phyloP scores from a whole-genome alignment of 768 basidiomycete genomes.

The Mycena alexandri region DNA sequence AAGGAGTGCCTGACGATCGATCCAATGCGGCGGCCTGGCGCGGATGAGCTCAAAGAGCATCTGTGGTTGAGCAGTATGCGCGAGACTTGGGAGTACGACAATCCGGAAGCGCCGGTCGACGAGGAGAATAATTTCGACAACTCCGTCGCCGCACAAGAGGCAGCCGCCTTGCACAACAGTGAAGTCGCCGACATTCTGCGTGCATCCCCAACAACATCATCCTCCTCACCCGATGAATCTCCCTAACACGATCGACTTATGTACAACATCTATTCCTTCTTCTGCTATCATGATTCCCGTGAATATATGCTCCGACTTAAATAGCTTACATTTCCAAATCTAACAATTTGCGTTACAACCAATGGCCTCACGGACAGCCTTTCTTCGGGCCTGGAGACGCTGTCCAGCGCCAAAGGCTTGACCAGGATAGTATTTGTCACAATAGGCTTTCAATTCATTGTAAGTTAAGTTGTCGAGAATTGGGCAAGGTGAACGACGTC shows the following conservation, averaged over 20 bases:
- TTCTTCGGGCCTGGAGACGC: too few relatives aligned
- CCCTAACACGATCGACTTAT: conserved; percentile 12
- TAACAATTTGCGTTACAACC: too few relatives aligned
- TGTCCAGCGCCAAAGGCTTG: too few relatives aligned
- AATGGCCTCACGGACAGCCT: too few relatives aligned
- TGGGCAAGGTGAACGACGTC: too few relatives aligned
- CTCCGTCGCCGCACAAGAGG: conserved; percentile 67
- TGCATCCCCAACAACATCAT: conserved; percentile 63
- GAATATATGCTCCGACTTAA: too few relatives aligned
- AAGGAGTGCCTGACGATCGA: conserved; percentile 92
- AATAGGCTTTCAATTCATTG: too few relatives aligned
- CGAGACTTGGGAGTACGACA: conserved; percentile 78
- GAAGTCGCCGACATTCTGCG: conserved; percentile 69
- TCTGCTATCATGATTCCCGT: too few relatives aligned
- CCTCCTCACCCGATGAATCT: conserved; percentile 40
- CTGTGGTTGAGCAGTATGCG: conserved; percentile 91
- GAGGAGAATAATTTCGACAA: conserved; percentile 57
- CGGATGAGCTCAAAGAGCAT: conserved; percentile 87
- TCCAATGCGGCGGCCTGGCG: conserved; percentile 84
- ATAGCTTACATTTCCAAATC: too few relatives aligned
- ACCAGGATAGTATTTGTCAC: too few relatives aligned
- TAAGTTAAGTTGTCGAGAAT: too few relatives aligned
- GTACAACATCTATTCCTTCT: conserved; percentile 17
- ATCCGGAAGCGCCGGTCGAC: conserved; percentile 66
- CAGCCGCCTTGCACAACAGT: conserved; percentile 68